These are phyloP conservation scores for Lotus japonicus DNA, from an alignment of 306 rosid species.

Conservation along the genomic window DNA sequence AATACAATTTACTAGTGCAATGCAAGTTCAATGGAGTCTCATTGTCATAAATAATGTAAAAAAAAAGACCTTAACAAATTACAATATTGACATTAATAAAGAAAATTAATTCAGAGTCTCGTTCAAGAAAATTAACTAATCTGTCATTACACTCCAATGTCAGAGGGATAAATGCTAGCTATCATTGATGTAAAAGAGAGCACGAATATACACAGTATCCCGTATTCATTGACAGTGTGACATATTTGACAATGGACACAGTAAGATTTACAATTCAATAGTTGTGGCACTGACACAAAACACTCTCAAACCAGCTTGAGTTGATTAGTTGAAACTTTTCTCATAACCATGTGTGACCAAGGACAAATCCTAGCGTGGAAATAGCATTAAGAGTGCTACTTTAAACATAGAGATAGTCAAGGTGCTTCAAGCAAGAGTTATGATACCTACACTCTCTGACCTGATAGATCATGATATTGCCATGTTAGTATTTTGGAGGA, in stretches of 20 bases:
- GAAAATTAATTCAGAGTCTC: too few relatives aligned
- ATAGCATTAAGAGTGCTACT: conserved; percentile 19
- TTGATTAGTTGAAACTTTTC: conserved; percentile 26
- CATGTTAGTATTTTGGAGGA: conserved; percentile 42
- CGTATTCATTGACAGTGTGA: conserved; percentile 12
- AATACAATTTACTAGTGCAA: too few relatives aligned
- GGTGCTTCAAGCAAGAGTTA: conserved; percentile 18
- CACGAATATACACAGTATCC: conserved; percentile 22
- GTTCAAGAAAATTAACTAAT: neutral
- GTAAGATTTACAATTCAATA: conserved; percentile 30
- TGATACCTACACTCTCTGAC: conserved; percentile 29
- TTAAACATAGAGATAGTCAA: conserved; percentile 12
- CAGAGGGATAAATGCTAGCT: conserved; percentile 4
- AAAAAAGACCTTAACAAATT: too few relatives aligned
- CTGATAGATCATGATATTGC: conserved; percentile 1
- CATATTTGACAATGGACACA: conserved; percentile 11
- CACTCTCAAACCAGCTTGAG: conserved; percentile 17
- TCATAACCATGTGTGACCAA: conserved; percentile 15
- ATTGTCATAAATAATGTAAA: too few relatives aligned
- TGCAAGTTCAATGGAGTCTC: too few relatives aligned
- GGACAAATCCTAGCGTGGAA: conserved; percentile 19
- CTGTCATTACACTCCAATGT: conserved; percentile 2
- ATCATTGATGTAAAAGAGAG: conserved; percentile 21
- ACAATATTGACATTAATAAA: too few relatives aligned
- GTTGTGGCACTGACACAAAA: conserved; percentile 8